Evolutionary conservation across 805 yeast species (phyloP).

Genomic region (Debaryomyces castellii): DNA sequence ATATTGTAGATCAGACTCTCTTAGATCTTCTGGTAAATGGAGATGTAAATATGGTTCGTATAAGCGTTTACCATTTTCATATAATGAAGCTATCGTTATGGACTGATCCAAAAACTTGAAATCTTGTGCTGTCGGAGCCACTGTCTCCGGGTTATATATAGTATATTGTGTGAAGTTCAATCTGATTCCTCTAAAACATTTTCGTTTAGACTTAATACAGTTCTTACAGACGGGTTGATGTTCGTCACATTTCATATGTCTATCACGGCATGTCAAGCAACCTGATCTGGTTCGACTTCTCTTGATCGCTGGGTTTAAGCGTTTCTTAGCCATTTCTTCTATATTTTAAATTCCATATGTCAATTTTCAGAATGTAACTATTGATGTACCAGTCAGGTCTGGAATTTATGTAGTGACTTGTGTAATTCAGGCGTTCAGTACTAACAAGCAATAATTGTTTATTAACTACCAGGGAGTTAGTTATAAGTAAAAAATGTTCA

Average conservation of each 20-base stretch:
- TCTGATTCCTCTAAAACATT: conserved; percentile 47
- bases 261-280: conserved; percentile 60
- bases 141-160: conserved; percentile 31
- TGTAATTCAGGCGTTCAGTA: background rate
- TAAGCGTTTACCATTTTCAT: conserved; percentile 28
- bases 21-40: conserved; percentile 30
- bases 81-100: conserved; percentile 40
- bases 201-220: conserved; percentile 49
- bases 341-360: background rate
- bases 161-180: conserved; percentile 45
- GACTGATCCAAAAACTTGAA: conserved; percentile 36
- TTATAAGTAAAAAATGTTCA: background rate
- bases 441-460: background rate
- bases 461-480: background rate
- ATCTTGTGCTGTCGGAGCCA: conserved; percentile 1
- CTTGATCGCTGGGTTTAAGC: conserved; percentile 21
- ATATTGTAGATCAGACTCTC: conserved; percentile 30
- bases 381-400: background rate
- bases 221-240: conserved; percentile 60
- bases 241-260: conserved; percentile 70
- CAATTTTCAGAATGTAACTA: background rate
- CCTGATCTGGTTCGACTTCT: conserved; percentile 47
- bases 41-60: conserved; percentile 33
- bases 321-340: conserved; percentile 22
- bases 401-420: background rate